Evolutionary conservation across 345 rosid genomes (phyloP).

Genomic region (Salix suchowensis): DNA sequence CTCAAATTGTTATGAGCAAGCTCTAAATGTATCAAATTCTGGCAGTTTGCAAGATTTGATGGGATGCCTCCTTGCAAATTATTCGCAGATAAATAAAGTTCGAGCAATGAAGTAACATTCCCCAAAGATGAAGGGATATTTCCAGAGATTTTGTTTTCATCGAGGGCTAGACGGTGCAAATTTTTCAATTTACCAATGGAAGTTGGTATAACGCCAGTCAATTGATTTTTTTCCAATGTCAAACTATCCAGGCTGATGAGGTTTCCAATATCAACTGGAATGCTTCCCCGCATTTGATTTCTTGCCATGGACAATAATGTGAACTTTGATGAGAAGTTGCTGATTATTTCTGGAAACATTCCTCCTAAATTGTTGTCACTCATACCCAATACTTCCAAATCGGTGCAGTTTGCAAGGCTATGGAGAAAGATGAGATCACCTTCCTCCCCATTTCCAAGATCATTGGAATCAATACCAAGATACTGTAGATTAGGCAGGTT

Average conservation of each 20-base stretch:
- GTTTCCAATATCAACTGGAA: conserved; percentile 11
- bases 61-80: conserved; percentile 13
- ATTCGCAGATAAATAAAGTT: background rate
- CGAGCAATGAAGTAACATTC: background rate
- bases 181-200: background rate
- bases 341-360: background rate
- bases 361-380: conserved; percentile 8
- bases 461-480: background rate
- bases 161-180: background rate
- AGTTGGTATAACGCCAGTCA: conserved; percentile 8
- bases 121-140: conserved; percentile 4
- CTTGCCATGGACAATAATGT: accelerated
- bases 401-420: conserved; percentile 5
- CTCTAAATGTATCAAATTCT: background rate
- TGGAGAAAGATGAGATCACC: conserved; percentile 12
- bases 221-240: background rate
- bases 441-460: background rate
- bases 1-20: background rate
- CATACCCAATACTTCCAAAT: background rate
- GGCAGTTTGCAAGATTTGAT: background rate
- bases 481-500: background rate
- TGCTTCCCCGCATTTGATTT: background rate
- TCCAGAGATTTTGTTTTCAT: background rate
- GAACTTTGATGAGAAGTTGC: conserved; percentile 7
- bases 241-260: conserved; percentile 12